Evolutionary conservation across 345 rosid genomes (phyloP), one percentile per base, ranked within the genome.

Genomic region (Bruguiera sexangula): DNA sequence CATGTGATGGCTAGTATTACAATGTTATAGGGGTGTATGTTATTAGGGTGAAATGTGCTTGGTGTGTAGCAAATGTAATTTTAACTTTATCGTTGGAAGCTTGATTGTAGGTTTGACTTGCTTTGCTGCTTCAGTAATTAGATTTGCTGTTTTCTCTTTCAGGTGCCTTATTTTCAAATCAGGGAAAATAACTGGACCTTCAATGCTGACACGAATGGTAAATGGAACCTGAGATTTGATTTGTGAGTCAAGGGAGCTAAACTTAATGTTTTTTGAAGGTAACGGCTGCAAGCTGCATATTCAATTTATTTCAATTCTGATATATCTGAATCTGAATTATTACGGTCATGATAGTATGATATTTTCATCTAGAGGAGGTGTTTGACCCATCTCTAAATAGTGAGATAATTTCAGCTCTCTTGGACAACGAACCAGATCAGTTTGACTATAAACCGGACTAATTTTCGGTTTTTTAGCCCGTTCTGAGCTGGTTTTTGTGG

Each of bases 111-210:
- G 22, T 21, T 15, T 65, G 48, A 37, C 50, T 43, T 62, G 26
- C 39, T 73, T 30, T 59, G 39, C 22, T 65, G 62, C 65, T 31
- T 4, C 24, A 13, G 46, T 21, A 6, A 32, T 62, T 29, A 18
- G 26, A 60, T 16, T 63, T 34, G 57, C 57, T 34, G 63, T 57
- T 57, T 54, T 50, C 29, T 37, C 50, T 60, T 80, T 66, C 90
- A 94, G 98, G 84, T 89, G 32, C 91, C 97, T 6, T 91, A 94
- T 65, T 20, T 91, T 83, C 97, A 91, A 84, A 79, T 94, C 31
- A 87, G 88, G 79, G 98, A 94, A 76, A 91, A 91, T 72, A 94
- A 91, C 68, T 94, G 96, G 97, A 88, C 96, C 27, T 69, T 94
- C 59, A 88, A 86, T 71, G 96, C 86, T 1, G 91, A 94, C 80